phyloP scores from a whole-genome alignment of 768 basidiomycete species.

The Agaricus bisporus region DNA sequence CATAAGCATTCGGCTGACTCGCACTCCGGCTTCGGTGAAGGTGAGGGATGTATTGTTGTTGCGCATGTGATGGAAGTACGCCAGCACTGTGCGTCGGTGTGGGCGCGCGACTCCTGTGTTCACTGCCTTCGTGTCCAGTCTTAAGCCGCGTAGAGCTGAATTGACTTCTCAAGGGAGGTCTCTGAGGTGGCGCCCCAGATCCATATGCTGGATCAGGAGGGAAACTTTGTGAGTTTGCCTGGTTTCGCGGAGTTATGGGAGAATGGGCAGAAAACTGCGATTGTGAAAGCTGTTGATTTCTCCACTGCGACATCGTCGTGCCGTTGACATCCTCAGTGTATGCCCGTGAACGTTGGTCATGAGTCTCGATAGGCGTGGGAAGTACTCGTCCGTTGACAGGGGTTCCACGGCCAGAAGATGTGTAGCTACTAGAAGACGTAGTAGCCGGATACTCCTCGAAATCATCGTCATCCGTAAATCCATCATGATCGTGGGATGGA shows the following conservation, averaged over 20 bases:
- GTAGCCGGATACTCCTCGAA: conserved; percentile 65
- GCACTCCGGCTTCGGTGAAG: conserved; percentile 62
- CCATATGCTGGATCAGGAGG: conserved; percentile 42
- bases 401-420: conserved; percentile 67
- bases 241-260: conserved; percentile 39
- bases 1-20: conserved; percentile 73
- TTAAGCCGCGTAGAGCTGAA: conserved; percentile 62
- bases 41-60: conserved; percentile 16
- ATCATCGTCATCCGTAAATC: conserved; percentile 69
- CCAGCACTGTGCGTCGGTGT: conserved; percentile 11
- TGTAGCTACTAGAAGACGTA: conserved; percentile 28
- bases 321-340: conserved; percentile 67
- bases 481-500: conserved; percentile 45
- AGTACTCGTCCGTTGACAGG: conserved; percentile 52
- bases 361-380: conserved; percentile 39
- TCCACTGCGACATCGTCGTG: conserved; percentile 59
- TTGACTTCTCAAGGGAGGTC: conserved; percentile 57
- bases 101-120: conserved; percentile 12
- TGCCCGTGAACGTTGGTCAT: conserved; percentile 51
- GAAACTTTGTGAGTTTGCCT: conserved; percentile 35
- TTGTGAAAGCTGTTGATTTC: conserved; percentile 29
- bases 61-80: conserved; percentile 5
- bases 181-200: conserved; percentile 21
- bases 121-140: conserved; percentile 37
- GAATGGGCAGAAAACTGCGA: conserved; percentile 21